Conservation (phyloP, 2,329 filamentous ascomycete genomes). For the Diaporthe sp. region DNA sequence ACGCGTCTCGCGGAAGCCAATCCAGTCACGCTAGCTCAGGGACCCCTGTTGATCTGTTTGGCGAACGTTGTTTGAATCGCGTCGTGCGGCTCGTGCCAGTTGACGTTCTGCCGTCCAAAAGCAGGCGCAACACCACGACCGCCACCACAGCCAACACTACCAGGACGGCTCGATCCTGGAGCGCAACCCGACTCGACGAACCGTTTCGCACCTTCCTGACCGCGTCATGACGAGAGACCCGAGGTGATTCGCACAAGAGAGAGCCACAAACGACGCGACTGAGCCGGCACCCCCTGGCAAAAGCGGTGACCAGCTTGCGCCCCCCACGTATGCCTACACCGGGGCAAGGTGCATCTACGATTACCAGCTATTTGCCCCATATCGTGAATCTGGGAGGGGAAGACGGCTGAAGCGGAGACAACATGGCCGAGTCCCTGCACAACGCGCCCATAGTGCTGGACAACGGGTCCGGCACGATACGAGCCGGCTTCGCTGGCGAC, state of each 20-base stretch:
- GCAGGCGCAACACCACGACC: constrained; percentile 8
- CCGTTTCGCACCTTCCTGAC: not conserved
- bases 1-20: constrained; percentile 25
- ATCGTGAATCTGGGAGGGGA: constrained; percentile 11
- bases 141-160: constrained; percentile 6
- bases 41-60: constrained; percentile 36
- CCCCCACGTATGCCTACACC: constrained; percentile 21
- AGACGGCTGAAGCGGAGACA: constrained; percentile 38
- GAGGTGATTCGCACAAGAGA: constrained; percentile 6
- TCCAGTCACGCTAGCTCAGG: constrained; percentile 5
- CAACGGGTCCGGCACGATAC: constrained; percentile 98
- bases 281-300: constrained; percentile 14
- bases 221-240: constrained; percentile 23
- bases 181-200: not conserved
- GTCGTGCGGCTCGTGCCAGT: constrained; percentile 34
- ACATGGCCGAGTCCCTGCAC: constrained; percentile 79
- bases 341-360: constrained; percentile 3
- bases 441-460: constrained; percentile 99
- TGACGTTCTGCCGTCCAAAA: constrained; percentile 25
- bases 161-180: not conserved
- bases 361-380: constrained; percentile 12
- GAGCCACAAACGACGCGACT: constrained; percentile 17
- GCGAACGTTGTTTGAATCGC: constrained; percentile 36
- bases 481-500: constrained; percentile 96
- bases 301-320: constrained; percentile 30